Percentiles rank a stretch among this genome's conserved stretches.
Evolutionary conservation across 352 stramenopile species (phyloP).

Genomic region (Pythium angustatum): DNA sequence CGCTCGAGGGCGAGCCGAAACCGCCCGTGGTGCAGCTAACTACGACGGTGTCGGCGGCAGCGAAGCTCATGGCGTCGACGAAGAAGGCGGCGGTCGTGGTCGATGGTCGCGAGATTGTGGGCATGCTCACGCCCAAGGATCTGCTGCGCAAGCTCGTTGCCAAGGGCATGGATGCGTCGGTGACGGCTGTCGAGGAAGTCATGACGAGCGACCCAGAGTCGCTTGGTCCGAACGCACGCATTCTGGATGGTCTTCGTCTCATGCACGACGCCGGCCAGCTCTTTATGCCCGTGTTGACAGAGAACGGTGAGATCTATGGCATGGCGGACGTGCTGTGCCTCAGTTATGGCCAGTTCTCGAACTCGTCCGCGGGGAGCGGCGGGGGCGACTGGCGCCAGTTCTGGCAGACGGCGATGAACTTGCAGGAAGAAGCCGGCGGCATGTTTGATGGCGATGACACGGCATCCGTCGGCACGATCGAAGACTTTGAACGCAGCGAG

Average conservation of each 20-base stretch:
- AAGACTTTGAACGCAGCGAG: slow-evolving; percentile 88
- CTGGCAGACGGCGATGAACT: slow-evolving; percentile 86
- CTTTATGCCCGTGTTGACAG: slow-evolving; percentile 82
- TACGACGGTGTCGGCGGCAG: slow-evolving; percentile 66
- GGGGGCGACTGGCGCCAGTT: slow-evolving; percentile 88
- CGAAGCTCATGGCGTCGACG: slow-evolving; percentile 84
- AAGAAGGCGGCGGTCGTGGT: slow-evolving; percentile 88
- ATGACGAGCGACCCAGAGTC: slow-evolving; percentile 86
- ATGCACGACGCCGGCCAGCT: slow-evolving; percentile 85
- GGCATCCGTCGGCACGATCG: slow-evolving; percentile 84
- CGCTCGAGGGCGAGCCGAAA: slow-evolving; percentile 78
- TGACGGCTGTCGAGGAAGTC: slow-evolving; percentile 78
- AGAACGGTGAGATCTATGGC: slow-evolving; percentile 77
- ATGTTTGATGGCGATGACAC: slow-evolving; percentile 80
- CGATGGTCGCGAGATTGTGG: slow-evolving; percentile 66
- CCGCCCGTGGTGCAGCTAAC: slow-evolving; percentile 76
- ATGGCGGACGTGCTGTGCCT: slow-evolving; percentile 89
- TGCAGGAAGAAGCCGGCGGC: slow-evolving; percentile 80
- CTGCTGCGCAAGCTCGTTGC: slow-evolving; percentile 85
- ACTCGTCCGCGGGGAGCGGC: slow-evolving; percentile 62
- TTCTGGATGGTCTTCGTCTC: slow-evolving; percentile 81
- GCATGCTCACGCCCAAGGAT: slow-evolving; percentile 87
- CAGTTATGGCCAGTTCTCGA: slow-evolving; percentile 88
- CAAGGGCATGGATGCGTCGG: slow-evolving; percentile 74
- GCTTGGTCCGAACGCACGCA: slow-evolving; percentile 71